Evolutionary conservation across 371 early-diverging fungal genomes (phyloP).

Genomic region (Fennellomyces sp.): DNA sequence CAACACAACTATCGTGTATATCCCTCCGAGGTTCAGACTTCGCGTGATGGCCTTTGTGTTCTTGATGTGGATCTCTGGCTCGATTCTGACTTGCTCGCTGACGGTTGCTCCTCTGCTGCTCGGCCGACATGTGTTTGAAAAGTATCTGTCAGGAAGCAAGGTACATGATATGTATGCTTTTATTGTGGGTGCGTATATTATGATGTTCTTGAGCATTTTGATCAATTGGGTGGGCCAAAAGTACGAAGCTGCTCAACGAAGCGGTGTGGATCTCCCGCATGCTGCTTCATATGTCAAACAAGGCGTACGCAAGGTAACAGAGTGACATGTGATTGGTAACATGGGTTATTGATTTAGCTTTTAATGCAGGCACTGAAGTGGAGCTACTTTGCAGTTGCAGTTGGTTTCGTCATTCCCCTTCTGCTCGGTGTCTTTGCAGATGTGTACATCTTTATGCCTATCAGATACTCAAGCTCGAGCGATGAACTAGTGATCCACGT

Average conservation of each 20-base stretch:
- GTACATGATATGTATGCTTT: conserved; percentile 68
- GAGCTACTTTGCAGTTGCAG: conserved; percentile 36
- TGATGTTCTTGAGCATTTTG: conserved; percentile 26
- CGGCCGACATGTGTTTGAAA: conserved; percentile 38
- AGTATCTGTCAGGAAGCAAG: conserved; percentile 33
- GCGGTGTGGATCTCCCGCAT: neutral
- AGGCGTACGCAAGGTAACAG: conserved; percentile 4
- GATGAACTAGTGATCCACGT: conserved; percentile 46
- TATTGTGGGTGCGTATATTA: conserved; percentile 40
- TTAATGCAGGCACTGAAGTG: conserved; percentile 21
- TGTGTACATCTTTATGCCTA: conserved; percentile 59
- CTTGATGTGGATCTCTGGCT: conserved; percentile 63
- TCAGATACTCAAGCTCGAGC: conserved; percentile 32
- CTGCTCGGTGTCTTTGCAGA: conserved; percentile 57
- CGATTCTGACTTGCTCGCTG: conserved; percentile 45
- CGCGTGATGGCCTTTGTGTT: conserved; percentile 45
- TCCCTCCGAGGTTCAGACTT: conserved; percentile 64
- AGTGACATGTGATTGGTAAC: neutral
- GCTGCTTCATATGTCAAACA: conserved; percentile 1
- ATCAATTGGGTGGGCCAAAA: conserved; percentile 26
- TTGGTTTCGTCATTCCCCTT: conserved; percentile 61
- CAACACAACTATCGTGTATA: conserved; percentile 64
- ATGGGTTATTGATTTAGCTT: neutral
- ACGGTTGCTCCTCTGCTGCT: conserved; percentile 58
- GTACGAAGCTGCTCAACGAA: conserved; percentile 7